Evolutionary conservation across 768 basidiomycete genomes (phyloP).

Genomic region (Kwoniella botswanensis): DNA sequence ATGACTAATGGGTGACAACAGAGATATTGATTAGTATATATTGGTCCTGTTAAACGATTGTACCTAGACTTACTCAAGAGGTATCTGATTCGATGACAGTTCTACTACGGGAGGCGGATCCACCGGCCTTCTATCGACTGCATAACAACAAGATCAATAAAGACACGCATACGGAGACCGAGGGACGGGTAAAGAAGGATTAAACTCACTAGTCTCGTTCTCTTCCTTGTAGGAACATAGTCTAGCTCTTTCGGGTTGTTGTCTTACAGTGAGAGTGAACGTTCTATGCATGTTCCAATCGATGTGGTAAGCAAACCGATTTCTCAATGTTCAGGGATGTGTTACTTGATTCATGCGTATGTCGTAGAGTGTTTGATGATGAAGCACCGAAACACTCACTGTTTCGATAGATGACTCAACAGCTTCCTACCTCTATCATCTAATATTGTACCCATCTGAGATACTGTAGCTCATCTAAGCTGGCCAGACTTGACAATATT

Average conservation of each 20-base stretch:
- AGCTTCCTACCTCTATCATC: conserved; percentile 16
- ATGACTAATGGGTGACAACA: conserved; percentile 22
- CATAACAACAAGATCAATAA: background rate
- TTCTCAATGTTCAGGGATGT: too few relatives aligned
- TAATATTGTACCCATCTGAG: conserved; percentile 21
- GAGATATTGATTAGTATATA: too few relatives aligned
- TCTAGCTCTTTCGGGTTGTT: conserved; percentile 57
- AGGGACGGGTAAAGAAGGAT: background rate
- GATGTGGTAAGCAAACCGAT: too few relatives aligned
- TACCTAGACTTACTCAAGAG: conserved; percentile 13
- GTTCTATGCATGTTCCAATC: conserved; percentile 1
- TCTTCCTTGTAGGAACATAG: conserved; percentile 59
- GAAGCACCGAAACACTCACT: conserved; percentile 2
- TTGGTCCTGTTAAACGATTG: too few relatives aligned
- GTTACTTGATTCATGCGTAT: too few relatives aligned
- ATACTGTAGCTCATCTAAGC: background rate
- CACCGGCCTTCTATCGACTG: conserved; percentile 57
- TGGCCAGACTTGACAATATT: background rate
- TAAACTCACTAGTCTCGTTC: conserved; percentile 59
- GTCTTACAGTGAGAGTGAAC: conserved; percentile 44
- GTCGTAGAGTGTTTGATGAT: background rate
- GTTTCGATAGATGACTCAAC: conserved; percentile 8
- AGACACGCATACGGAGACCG: background rate
- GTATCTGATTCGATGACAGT: conserved; percentile 27
- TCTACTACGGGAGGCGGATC: conserved; percentile 58